Conservation (phyloP, 805 yeast genomes). For the Wickerhamiella slavikovae region DNA sequence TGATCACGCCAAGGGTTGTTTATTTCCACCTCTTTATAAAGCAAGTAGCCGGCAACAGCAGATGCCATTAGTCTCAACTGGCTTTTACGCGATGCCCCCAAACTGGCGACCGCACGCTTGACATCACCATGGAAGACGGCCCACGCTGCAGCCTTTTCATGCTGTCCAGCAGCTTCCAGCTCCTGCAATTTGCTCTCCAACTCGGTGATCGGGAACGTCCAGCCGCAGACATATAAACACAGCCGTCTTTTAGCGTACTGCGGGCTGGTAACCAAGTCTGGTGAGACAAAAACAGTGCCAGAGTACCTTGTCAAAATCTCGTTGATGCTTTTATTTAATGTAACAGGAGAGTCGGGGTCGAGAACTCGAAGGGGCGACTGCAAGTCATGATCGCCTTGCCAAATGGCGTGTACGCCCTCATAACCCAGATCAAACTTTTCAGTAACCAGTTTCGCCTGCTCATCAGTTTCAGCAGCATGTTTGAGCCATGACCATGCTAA, state of each 20-base stretch:
- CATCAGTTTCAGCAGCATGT: conserved; percentile 43
- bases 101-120: conserved; percentile 54
- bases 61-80: conserved; percentile 65
- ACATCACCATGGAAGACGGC: conserved; percentile 89
- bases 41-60: conserved; percentile 78
- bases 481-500: conserved; percentile 84
- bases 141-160: conserved; percentile 93
- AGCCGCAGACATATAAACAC: conserved; percentile 71
- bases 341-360: conserved; percentile 10
- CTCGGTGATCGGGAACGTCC: conserved; percentile 64
- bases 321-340: conserved; percentile 31
- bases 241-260: conserved; percentile 48
- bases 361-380: conserved; percentile 6
- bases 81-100: conserved; percentile 54
- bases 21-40: conserved; percentile 31
- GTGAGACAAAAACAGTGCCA: conserved; percentile 13
- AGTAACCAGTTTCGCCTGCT: conserved; percentile 44
- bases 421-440: conserved; percentile 62
- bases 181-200: conserved; percentile 45
- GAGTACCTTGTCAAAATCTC: conserved; percentile 25
- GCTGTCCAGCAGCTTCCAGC: conserved; percentile 35
- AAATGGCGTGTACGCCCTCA: conserved; percentile 74
- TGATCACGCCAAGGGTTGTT: conserved; percentile 85
- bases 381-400: conserved; percentile 35
- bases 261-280: conserved; percentile 19